These are phyloP conservation scores for Candida michaelii DNA, from an alignment of 805 yeast genomes.

Conservation along the genomic window DNA sequence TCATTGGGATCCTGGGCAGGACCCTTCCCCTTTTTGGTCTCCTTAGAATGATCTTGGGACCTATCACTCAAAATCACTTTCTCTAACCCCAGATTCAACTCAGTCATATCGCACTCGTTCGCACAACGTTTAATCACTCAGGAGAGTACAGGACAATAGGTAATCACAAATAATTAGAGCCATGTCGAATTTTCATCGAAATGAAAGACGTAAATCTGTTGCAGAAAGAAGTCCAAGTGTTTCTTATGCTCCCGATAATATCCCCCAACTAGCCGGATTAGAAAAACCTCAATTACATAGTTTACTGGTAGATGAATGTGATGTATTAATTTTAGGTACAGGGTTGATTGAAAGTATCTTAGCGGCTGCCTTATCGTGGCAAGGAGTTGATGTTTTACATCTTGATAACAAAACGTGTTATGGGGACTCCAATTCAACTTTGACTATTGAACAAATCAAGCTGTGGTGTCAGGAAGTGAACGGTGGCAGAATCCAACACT, in stretches of 20 bases:
- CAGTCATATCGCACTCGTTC: too few relatives aligned
- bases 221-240: slow-evolving; percentile 48
- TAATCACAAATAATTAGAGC: not conserved
- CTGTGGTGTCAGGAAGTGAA: slow-evolving; percentile 80
- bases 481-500: slow-evolving; percentile 41
- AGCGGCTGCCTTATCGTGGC: slow-evolving; percentile 97
- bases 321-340: slow-evolving; percentile 89
- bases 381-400: slow-evolving; percentile 92
- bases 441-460: slow-evolving; percentile 82
- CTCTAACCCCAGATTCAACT: too few relatives aligned
- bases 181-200: slow-evolving; percentile 15
- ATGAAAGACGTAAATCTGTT: slow-evolving; percentile 44
- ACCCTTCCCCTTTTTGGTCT: too few relatives aligned
- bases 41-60: too few relatives aligned
- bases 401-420: slow-evolving; percentile 82
- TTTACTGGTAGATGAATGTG: slow-evolving; percentile 66
- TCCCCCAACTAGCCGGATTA: slow-evolving; percentile 75
- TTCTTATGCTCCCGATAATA: slow-evolving; percentile 43
- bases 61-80: too few relatives aligned
- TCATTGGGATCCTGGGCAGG: slow-evolving; percentile 8
- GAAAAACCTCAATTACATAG: slow-evolving; percentile 69
- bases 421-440: slow-evolving; percentile 85
- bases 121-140: too few relatives aligned
- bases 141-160: not conserved
- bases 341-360: slow-evolving; percentile 84